These are phyloP conservation scores for Eragrostis tef DNA, from an alignment of 202 grass and related monocot species.

Conservation along the genomic window DNA sequence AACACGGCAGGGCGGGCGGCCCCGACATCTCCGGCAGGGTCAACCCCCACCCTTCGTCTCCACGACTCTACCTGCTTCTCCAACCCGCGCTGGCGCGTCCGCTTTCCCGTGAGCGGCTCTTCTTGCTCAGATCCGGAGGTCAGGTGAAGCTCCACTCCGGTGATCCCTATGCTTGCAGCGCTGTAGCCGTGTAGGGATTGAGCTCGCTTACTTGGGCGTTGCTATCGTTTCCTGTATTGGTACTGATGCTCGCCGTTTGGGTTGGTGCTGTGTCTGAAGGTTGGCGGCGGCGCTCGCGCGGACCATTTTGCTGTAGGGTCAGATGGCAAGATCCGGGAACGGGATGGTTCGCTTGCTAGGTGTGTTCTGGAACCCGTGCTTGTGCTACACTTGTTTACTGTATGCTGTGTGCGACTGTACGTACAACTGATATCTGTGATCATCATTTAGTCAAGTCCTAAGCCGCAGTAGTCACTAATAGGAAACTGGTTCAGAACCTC, in stretches of 20 bases:
- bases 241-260: constrained; percentile 16
- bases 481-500: background rate
- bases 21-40: background rate
- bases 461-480: background rate
- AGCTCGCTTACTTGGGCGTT: background rate
- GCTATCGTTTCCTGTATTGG: background rate
- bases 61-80: constrained; percentile 27
- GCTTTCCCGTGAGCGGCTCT: background rate
- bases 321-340: background rate
- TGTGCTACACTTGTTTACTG: background rate
- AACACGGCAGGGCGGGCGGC: constrained; percentile 8
- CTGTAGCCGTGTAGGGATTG: constrained; percentile 4
- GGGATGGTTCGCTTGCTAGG: constrained; percentile 37
- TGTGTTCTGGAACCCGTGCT: background rate
- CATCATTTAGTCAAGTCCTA: constrained; percentile 5
- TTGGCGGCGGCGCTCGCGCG: background rate
- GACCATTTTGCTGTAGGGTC: constrained; percentile 15
- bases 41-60: constrained; percentile 12
- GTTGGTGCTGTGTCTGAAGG: constrained; percentile 26
- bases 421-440: too few species aligned
- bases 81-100: background rate
- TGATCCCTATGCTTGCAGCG: background rate
- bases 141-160: background rate
- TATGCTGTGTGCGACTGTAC: background rate
- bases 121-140: constrained; percentile 43